Conservation (phyloP, 2,329 filamentous ascomycete genomes). For the Monilinia fructicola region DNA sequence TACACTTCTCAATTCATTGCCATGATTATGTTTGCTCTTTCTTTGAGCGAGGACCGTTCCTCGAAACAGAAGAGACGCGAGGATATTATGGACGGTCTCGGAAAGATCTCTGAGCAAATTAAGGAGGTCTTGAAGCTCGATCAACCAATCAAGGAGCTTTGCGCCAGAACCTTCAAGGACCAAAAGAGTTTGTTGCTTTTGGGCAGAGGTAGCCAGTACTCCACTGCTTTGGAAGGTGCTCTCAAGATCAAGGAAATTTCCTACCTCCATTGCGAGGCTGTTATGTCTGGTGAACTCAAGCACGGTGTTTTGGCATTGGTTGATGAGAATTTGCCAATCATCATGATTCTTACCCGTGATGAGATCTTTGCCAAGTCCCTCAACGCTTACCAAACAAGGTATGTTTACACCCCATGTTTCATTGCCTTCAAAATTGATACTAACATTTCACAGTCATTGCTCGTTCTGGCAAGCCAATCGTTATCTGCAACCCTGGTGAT, state of each 20-base stretch:
- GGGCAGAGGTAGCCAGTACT: conserved; percentile 93
- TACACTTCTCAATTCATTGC: conserved; percentile 99
- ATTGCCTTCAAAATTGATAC: conserved; percentile 26
- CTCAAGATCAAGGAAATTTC: conserved; percentile 99
- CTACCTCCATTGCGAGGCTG: conserved; percentile 98
- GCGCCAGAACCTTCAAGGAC: conserved; percentile 88
- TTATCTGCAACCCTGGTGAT: conserved; percentile 93
- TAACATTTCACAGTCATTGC: conserved; percentile 71
- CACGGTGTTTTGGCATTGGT: conserved; percentile 96
- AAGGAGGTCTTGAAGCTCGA: conserved; percentile 88
- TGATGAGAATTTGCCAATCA: conserved; percentile 97
- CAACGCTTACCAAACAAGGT: conserved; percentile 99
- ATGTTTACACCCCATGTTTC: conserved; percentile 39
- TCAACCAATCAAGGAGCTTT: conserved; percentile 90
- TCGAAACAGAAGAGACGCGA: conserved; percentile 89
- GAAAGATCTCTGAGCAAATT: conserved; percentile 87
- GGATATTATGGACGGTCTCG: conserved; percentile 94
- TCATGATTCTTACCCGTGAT: conserved; percentile 98
- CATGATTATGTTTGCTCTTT: conserved; percentile 99
- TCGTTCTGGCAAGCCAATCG: conserved; percentile 91
- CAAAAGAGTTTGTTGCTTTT: conserved; percentile 94
- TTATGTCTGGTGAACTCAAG: conserved; percentile 99
- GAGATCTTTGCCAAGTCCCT: conserved; percentile 98
- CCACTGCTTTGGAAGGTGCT: conserved; percentile 93
- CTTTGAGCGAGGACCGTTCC: conserved; percentile 91